A percentile compares a stretch with the other conserved stretches of the same genome.
Conservation (phyloP, 2,329 filamentous ascomycete genomes). For the Fonsecaea erecta region DNA sequence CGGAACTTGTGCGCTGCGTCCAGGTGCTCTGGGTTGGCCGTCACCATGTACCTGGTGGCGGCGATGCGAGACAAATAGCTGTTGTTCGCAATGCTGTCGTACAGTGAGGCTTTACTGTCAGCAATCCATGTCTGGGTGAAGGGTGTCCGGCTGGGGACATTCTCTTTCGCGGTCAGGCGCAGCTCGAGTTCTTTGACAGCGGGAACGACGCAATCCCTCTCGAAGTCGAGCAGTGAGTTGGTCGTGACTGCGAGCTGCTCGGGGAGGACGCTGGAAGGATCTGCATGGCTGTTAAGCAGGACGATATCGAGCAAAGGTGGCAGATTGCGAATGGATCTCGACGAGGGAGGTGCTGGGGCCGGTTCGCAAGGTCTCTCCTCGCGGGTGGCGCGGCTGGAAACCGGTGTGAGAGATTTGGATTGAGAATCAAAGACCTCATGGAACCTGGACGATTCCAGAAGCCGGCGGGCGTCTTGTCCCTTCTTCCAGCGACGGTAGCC, state of each 20-base stretch:
- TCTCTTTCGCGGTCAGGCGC: conserved; percentile 9
- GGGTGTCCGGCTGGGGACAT: conserved; percentile 1
- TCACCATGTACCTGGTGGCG: conserved; percentile 10
- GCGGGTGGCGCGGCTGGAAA: neutral
- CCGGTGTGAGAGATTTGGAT: neutral
- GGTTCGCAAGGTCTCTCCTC: neutral
- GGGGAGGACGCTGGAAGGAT: neutral
- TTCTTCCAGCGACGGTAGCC: conserved; percentile 18
- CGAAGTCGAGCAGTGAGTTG: conserved; percentile 13
- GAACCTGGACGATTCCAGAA: conserved; percentile 15
- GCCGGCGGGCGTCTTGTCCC: conserved; percentile 9
- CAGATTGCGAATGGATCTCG: neutral
- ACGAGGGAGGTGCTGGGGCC: neutral
- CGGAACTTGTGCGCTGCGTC: conserved; percentile 3
- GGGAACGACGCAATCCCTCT: conserved; percentile 15
- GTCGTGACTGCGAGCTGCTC: conserved; percentile 2
- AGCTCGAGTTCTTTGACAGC: conserved; percentile 11
- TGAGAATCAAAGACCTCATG: neutral
- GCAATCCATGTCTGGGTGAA: conserved; percentile 15
- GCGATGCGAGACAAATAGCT: conserved; percentile 23
- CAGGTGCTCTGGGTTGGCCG: conserved; percentile 3
- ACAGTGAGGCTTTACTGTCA: conserved; percentile 17
- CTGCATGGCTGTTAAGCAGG: conserved; percentile 3
- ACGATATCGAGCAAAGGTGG: conserved; percentile 10
- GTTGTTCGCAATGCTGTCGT: conserved; percentile 17